Evolutionary conservation across 2,329 filamentous ascomycete species (phyloP).

Genomic region (Penicillium digitatum): DNA sequence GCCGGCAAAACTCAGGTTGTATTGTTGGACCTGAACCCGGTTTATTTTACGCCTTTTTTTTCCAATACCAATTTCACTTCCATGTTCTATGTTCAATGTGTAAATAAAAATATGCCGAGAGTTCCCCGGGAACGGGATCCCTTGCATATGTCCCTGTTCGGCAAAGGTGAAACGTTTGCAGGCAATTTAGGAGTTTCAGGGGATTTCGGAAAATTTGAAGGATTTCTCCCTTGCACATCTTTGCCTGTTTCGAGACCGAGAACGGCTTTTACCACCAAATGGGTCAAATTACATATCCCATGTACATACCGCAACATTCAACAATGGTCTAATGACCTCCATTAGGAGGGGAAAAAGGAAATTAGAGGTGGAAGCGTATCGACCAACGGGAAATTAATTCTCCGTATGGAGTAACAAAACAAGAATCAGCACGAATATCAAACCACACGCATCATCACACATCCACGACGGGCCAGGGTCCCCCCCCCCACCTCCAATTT

Average conservation of each 20-base stretch:
- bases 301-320: neutral
- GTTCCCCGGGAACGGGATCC: neutral
- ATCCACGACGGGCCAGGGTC: neutral
- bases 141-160: neutral
- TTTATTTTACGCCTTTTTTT: conserved; percentile 1
- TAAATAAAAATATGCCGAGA: neutral
- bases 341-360: neutral
- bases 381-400: neutral
- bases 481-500: conserved; percentile 6
- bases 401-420: too few relatives aligned
- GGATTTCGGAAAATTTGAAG: neutral
- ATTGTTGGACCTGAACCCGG: neutral
- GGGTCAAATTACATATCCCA: neutral
- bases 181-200: neutral
- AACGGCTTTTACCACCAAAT: neutral
- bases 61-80: conserved; percentile 11
- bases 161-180: neutral
- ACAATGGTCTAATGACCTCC: neutral
- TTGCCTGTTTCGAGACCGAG: neutral
- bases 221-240: neutral
- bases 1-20: neutral
- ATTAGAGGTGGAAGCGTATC: neutral
- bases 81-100: neutral
- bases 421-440: neutral
- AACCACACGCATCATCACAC: conserved; percentile 7